Base-by-base conservation (phyloP, 306 rosid genomes). In the Carpinus viminea region DNA sequence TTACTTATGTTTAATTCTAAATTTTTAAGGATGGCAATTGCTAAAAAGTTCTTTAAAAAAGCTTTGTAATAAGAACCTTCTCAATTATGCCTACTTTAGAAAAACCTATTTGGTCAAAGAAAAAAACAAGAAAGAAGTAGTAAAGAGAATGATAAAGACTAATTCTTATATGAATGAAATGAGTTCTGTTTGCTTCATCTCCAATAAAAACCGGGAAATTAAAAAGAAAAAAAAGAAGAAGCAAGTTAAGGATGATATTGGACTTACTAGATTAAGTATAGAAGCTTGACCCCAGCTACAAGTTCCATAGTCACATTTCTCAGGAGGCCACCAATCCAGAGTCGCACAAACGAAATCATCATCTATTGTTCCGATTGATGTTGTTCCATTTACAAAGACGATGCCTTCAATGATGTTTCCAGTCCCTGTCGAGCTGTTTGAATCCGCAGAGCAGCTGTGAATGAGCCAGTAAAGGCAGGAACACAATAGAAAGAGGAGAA, bases 251-350 rank as follows among this genome's bases (percentile, higher is more conserved):
- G 66, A 31, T 31, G 34, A 31, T 31, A 2, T 31, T 31, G 34
- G 34, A 31, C 17, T 72, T 84, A 95, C 99, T 91, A 95, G 94
- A 85, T 93, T 95, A 56, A 95, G 94, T 36, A 95, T 82, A 81
- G 98, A 90, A 81, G 99, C 85, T n/a, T 18, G 85, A 24, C 89
- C 99, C 99, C 99, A 95, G 73, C 97, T 90, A 34, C 99, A 93
- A 21, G 81, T 87, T 10, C 94, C 96, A 74, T 88, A 93, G 74
- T 95, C 99, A 48, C 99, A 93, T 86, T 95, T 95, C 92, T 91
- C 91, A 78, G 97, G 98, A 66, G 99, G 99, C 99, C 99, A 95
- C 99, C 99, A 95, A 83, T 95, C 99, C 62, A 95, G 24, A 56
- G 99, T 93, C 13, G 99, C 98, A 83, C 99, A 95, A 5, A 93